phyloP scores from a whole-genome alignment of 352 stramenopile species.

The Saprolegnia diclina region DNA sequence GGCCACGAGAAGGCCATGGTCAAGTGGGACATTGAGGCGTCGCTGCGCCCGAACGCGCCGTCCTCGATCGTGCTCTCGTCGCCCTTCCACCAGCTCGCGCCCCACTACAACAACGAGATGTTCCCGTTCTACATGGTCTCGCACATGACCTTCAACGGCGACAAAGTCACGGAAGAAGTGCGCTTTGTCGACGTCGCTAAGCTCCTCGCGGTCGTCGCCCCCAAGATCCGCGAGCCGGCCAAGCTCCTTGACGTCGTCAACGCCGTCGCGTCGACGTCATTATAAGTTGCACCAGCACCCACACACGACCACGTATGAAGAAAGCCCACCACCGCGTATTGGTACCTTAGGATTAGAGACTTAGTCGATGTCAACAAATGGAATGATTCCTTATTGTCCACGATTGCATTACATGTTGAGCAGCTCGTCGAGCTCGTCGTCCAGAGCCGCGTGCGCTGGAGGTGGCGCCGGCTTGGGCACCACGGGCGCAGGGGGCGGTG shows the following conservation, averaged over 20 bases:
- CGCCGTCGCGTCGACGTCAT: constrained; percentile 21
- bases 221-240: constrained; percentile 22
- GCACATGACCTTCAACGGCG: constrained; percentile 75
- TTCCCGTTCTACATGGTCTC: constrained; percentile 69
- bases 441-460: not conserved
- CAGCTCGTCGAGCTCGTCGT: constrained; percentile 27
- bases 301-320: not conserved
- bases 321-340: too few species aligned
- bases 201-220: constrained; percentile 17
- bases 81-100: constrained; percentile 55
- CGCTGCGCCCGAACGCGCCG: constrained; percentile 43
- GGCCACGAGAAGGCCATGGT: constrained; percentile 68
- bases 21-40: constrained; percentile 63
- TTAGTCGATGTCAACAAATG: not conserved
- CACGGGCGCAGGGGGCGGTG: too few species aligned
- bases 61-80: constrained; percentile 54
- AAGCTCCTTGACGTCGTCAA: constrained; percentile 22
- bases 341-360: not conserved
- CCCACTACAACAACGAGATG: constrained; percentile 47
- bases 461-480: not conserved
- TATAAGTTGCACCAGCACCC: constrained; percentile 10
- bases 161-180: constrained; percentile 72
- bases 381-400: not conserved
- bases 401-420: constrained; percentile 22
- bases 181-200: constrained; percentile 33